Percentiles rank a stretch among this genome's conserved stretches.
Evolutionary conservation across 1,284 basidiomycete species (phyloP).

Genomic region (Marasmius sp.): DNA sequence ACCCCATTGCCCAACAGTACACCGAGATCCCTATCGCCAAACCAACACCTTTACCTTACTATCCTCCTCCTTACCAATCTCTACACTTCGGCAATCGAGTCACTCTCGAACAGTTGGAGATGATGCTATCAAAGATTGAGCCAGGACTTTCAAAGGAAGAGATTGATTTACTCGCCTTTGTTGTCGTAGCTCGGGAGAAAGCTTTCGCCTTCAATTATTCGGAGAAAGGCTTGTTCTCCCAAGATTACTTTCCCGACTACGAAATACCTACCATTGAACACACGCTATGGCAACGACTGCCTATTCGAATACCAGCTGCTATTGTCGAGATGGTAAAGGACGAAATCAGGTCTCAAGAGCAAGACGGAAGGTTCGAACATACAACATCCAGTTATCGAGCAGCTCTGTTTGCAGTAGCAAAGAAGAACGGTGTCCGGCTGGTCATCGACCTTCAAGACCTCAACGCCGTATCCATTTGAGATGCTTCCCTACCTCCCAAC

Average conservation of each 20-base stretch:
- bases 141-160: slow-evolving; percentile 18
- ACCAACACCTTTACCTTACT: slow-evolving; percentile 16
- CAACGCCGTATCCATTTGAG: slow-evolving; percentile 29
- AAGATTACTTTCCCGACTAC: slow-evolving; percentile 32
- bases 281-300: slow-evolving; percentile 26
- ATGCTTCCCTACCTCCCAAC: slow-evolving; percentile 25
- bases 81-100: slow-evolving; percentile 8
- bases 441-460: slow-evolving; percentile 32
- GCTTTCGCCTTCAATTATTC: slow-evolving; percentile 28
- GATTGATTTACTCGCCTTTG: slow-evolving; percentile 22
- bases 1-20: slow-evolving; percentile 22
- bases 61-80: slow-evolving; percentile 15
- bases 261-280: slow-evolving; percentile 33
- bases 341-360: slow-evolving; percentile 21
- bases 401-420: slow-evolving; percentile 27
- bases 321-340: slow-evolving; percentile 20
- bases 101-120: slow-evolving; percentile 15
- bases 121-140: slow-evolving; percentile 15
- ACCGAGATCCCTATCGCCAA: slow-evolving; percentile 15
- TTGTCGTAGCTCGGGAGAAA: slow-evolving; percentile 18
- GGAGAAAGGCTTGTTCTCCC: slow-evolving; percentile 29
- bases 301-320: slow-evolving; percentile 26
- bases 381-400: slow-evolving; percentile 29
- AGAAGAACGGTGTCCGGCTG: slow-evolving; percentile 29
- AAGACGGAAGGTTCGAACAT: slow-evolving; percentile 28